A percentile compares a stretch with the other conserved stretches of the same genome.
Conservation (phyloP, 176 grass and related monocot genomes). For the Cenchrus americanus region DNA sequence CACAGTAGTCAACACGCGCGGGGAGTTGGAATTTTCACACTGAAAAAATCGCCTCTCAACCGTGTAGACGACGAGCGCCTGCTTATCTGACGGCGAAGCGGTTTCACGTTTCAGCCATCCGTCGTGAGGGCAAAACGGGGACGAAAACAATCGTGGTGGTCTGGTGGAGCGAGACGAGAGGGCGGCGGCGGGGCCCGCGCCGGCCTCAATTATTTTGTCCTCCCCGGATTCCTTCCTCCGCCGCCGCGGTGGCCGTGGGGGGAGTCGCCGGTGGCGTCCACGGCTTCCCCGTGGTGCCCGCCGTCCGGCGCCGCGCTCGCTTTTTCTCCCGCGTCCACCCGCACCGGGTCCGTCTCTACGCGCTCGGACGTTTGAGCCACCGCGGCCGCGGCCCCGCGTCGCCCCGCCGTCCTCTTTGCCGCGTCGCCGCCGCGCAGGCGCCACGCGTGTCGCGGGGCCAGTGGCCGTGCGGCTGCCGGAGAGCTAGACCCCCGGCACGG, state of each 20-base stretch:
- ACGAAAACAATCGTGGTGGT: not conserved
- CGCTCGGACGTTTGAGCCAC: not conserved
- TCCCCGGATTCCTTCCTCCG: not conserved
- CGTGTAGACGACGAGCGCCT: not conserved
- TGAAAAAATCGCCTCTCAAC: not conserved
- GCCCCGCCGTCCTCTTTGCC: not conserved
- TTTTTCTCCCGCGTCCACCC: not conserved
- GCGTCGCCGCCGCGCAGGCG: constrained; percentile 22
- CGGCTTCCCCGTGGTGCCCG: not conserved
- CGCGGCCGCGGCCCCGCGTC: no score
- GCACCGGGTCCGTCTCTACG: not conserved
- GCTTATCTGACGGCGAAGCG: not conserved
- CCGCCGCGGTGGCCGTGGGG: not conserved
- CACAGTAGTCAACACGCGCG: no score
- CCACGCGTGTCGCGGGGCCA: not conserved
- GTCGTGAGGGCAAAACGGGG: not conserved
- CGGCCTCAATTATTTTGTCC: constrained; percentile 13
- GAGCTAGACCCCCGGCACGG: not conserved
- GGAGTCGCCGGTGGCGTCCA: not conserved
- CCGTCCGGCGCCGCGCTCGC: not conserved
- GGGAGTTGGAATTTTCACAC: not conserved
- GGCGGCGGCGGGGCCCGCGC: not conserved
- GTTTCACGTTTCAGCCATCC: not conserved
- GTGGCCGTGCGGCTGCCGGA: not conserved
- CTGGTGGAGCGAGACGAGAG: not conserved